Evolutionary conservation across 495 filamentous ascomycete genomes (phyloP).

Genomic region (Cryomyces antarcticus): DNA sequence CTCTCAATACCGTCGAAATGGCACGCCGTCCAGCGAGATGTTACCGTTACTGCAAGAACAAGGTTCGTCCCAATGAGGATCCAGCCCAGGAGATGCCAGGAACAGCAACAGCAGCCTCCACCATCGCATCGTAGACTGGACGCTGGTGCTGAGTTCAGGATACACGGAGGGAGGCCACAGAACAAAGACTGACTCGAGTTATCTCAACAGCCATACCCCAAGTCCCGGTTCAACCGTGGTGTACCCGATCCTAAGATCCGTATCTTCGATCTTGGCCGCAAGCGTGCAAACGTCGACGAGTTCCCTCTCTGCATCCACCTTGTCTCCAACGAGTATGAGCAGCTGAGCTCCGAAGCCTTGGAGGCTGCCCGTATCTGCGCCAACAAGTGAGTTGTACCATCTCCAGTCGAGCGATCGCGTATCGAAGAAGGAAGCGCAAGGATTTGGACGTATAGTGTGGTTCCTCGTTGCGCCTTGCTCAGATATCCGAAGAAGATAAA

Average conservation of each 20-base stretch:
- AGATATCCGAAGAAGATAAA: too few species aligned
- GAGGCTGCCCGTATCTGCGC: constrained; percentile 98
- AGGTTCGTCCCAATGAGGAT: constrained; percentile 38
- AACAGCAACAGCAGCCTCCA: neutral
- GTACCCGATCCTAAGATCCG: constrained; percentile 98
- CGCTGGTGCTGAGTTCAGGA: too few species aligned
- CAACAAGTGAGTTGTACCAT: constrained; percentile 57
- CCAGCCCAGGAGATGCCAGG: too few species aligned
- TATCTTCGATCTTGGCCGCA: constrained; percentile 98
- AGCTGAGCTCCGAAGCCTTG: constrained; percentile 94
- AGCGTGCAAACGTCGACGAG: constrained; percentile 94
- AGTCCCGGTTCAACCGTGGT: constrained; percentile 99
- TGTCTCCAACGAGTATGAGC: constrained; percentile 98
- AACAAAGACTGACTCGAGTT: neutral
- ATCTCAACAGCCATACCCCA: constrained; percentile 69
- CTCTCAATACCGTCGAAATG: constrained; percentile 57
- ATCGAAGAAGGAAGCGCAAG: too few species aligned
- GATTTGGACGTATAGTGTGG: too few species aligned
- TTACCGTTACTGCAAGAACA: constrained; percentile 99
- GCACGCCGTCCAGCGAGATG: constrained; percentile 94
- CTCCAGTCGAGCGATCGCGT: neutral
- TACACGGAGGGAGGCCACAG: too few species aligned
- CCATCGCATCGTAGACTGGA: neutral
- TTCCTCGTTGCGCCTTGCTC: too few species aligned
- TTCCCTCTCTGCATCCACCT: constrained; percentile 97